Evolutionary conservation across 2,329 filamentous ascomycete genomes (phyloP).

Genomic region (Verticillium nonalfalfae): DNA sequence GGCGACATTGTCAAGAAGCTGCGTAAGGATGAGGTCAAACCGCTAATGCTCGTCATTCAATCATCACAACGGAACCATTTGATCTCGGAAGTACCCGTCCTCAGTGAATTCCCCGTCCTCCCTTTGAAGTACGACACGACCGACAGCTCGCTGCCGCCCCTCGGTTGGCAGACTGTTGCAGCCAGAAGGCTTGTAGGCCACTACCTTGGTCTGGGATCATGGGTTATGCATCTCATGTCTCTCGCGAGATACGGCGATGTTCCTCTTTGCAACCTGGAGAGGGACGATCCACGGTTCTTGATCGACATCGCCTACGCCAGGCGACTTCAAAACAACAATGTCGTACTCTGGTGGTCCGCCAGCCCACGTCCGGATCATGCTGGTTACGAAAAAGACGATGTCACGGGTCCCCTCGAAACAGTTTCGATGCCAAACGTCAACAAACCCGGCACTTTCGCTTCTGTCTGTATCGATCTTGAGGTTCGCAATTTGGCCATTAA

Average conservation of each 20-base stretch:
- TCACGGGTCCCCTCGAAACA: slow-evolving; percentile 73
- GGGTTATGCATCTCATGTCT: slow-evolving; percentile 82
- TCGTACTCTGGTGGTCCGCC: slow-evolving; percentile 95
- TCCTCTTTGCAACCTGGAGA: slow-evolving; percentile 90
- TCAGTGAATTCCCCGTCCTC: slow-evolving; percentile 80
- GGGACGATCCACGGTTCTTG: slow-evolving; percentile 86
- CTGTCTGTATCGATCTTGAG: slow-evolving; percentile 92
- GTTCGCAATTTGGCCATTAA: slow-evolving; percentile 95
- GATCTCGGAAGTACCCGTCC: slow-evolving; percentile 74
- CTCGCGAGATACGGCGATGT: slow-evolving; percentile 90
- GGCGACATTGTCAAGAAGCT: slow-evolving; percentile 86
- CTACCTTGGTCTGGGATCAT: slow-evolving; percentile 87
- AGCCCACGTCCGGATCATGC: slow-evolving; percentile 87
- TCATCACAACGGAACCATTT: slow-evolving; percentile 78
- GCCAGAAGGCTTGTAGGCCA: slow-evolving; percentile 81
- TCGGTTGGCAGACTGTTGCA: slow-evolving; percentile 90
- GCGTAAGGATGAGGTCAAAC: slow-evolving; percentile 74
- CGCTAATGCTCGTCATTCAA: slow-evolving; percentile 82
- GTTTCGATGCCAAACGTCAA: slow-evolving; percentile 93
- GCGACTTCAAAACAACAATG: slow-evolving; percentile 80
- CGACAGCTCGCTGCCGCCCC: slow-evolving; percentile 80
- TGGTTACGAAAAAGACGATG: slow-evolving; percentile 89
- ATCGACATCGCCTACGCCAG: slow-evolving; percentile 96
- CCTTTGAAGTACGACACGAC: slow-evolving; percentile 74
- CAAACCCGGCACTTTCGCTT: slow-evolving; percentile 87